These are phyloP conservation scores for Beauveria sp. DNA, from an alignment of 2,329 filamentous ascomycete genomes.

Conservation along the genomic window DNA sequence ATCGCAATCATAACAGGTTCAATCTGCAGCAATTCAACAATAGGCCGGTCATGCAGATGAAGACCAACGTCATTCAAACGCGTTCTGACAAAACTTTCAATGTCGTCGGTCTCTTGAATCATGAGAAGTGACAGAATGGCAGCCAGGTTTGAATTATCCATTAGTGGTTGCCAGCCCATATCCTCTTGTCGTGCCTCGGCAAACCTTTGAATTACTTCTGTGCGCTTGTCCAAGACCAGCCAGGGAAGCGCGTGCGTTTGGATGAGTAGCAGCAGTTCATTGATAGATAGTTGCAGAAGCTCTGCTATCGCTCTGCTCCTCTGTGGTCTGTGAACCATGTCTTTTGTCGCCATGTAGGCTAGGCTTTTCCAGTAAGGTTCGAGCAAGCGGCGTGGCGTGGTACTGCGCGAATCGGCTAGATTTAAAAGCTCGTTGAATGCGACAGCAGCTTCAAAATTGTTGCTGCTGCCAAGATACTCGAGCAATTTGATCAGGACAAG, in stretches of 20 bases:
- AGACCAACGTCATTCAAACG: conserved; percentile 61
- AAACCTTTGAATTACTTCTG: conserved; percentile 73
- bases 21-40: conserved; percentile 62
- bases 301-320: conserved; percentile 75
- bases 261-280: conserved; percentile 65
- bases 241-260: conserved; percentile 80
- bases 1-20: conserved; percentile 71
- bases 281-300: conserved; percentile 66
- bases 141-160: conserved; percentile 50
- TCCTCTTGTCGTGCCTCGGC: conserved; percentile 66
- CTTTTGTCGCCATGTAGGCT: conserved; percentile 74
- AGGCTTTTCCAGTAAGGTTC: conserved; percentile 84
- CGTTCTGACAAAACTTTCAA: conserved; percentile 60
- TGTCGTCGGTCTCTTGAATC: conserved; percentile 46
- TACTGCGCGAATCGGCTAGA: conserved; percentile 57
- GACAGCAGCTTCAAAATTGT: conserved; percentile 69
- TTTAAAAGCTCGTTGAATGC: conserved; percentile 77
- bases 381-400: conserved; percentile 62
- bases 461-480: conserved; percentile 79
- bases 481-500: conserved; percentile 76
- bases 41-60: conserved; percentile 57
- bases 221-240: conserved; percentile 70
- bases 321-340: conserved; percentile 73
- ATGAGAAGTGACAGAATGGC: conserved; percentile 53
- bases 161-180: conserved; percentile 49